These are phyloP conservation scores for Solanum hybrid DNA, from an alignment of 305 asterid genomes.

Conservation along the genomic window DNA sequence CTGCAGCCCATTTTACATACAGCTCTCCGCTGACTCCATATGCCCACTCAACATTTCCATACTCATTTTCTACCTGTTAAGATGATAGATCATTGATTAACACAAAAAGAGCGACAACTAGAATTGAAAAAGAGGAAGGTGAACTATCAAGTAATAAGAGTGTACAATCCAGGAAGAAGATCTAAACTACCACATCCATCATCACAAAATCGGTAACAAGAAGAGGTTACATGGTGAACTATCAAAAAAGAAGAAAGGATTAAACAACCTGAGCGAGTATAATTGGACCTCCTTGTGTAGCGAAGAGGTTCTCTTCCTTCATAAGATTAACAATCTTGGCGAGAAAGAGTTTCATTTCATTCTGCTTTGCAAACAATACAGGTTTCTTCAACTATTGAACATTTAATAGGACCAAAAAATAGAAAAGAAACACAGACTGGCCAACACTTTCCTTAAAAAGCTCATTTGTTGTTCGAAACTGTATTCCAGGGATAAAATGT, in stretches of 20 bases:
- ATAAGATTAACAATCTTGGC: slow-evolving; percentile 55
- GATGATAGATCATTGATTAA: not conserved
- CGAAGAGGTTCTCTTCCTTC: slow-evolving; percentile 77
- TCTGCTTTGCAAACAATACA: slow-evolving; percentile 30
- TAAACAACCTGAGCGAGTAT: slow-evolving; percentile 65
- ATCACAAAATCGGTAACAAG: not conserved
- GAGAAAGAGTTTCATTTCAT: slow-evolving; percentile 67
- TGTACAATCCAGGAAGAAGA: not conserved
- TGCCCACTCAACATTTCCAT: slow-evolving; percentile 65
- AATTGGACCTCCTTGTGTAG: slow-evolving; percentile 82
- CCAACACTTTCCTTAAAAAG: slow-evolving; percentile 40
- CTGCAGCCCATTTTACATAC: slow-evolving; percentile 81
- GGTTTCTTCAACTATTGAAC: not conserved
- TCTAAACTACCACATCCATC: not conserved
- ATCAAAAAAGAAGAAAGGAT: not conserved
- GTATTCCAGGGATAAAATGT: slow-evolving; percentile 74
- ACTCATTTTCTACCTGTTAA: slow-evolving; percentile 71
- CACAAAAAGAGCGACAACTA: not conserved
- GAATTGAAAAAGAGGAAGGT: not conserved
- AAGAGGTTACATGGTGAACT: not conserved
- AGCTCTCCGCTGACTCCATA: slow-evolving; percentile 53
- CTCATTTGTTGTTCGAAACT: slow-evolving; percentile 48
- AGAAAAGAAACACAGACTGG: not conserved
- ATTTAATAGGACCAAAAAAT: not conserved
- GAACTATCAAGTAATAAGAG: not conserved